A percentile compares a stretch with the other conserved stretches of the same genome.
These are phyloP conservation scores for Lecanicillium sp. DNA, from an alignment of 2,329 filamentous ascomycete species.

Conservation along the genomic window DNA sequence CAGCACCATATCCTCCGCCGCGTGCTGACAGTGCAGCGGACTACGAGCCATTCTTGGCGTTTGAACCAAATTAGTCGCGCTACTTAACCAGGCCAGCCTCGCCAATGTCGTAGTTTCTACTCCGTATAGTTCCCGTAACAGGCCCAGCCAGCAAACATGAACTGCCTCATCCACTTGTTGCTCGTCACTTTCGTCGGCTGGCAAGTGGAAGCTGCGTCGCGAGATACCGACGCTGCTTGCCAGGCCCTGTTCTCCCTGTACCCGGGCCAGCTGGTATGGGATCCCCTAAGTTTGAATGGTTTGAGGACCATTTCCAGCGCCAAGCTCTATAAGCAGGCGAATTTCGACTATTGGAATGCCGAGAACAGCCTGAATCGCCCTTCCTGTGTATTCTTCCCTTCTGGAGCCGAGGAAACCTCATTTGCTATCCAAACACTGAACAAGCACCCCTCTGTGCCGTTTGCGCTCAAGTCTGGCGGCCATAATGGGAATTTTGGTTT, in stretches of 20 bases:
- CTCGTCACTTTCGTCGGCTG: background rate
- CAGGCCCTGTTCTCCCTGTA: conserved; percentile 7
- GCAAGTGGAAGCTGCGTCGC: background rate
- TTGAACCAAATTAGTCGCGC: too few relatives aligned
- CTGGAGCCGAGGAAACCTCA: conserved; percentile 23
- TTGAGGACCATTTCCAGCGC: background rate
- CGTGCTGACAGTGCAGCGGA: too few relatives aligned
- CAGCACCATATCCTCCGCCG: too few relatives aligned
- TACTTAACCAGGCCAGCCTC: too few relatives aligned
- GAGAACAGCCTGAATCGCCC: conserved; percentile 14
- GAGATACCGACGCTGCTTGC: conserved; percentile 11
- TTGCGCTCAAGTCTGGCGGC: conserved; percentile 30
- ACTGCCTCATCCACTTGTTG: too few relatives aligned
- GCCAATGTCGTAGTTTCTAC: too few relatives aligned
- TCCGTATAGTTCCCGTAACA: too few relatives aligned
- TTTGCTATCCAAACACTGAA: conserved; percentile 22
- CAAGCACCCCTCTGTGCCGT: conserved; percentile 20
- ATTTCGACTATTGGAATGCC: conserved; percentile 13
- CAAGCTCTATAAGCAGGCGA: conserved; percentile 7
- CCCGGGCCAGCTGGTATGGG: conserved; percentile 11
- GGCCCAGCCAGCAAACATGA: too few relatives aligned
- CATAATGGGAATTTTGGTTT: conserved; percentile 28
- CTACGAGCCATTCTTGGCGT: too few relatives aligned
- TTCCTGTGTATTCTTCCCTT: conserved; percentile 27
- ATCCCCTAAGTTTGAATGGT: conserved; percentile 9